These are phyloP conservation scores for Nematodospora anomalae DNA, from an alignment of 1,139 yeast species.

Conservation along the genomic window DNA sequence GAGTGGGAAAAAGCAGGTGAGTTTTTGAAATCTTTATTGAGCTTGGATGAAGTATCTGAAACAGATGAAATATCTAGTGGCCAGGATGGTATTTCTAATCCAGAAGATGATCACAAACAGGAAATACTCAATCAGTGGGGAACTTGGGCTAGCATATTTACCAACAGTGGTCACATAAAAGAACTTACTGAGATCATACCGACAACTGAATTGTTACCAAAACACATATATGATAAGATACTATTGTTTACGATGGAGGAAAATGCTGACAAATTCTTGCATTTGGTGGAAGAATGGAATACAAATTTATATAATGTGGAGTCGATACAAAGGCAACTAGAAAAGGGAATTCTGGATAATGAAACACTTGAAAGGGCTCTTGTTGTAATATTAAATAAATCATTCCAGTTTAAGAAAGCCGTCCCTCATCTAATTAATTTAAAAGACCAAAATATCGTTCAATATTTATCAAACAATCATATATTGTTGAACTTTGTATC, in stretches of 20 bases:
- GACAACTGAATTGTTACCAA: conserved; percentile 33
- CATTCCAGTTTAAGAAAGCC: conserved; percentile 62
- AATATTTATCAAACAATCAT: conserved; percentile 61
- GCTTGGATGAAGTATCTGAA: not conserved
- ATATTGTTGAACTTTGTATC: conserved; percentile 51
- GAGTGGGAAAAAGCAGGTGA: conserved; percentile 59
- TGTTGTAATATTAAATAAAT: conserved; percentile 55
- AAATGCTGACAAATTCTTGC: conserved; percentile 33
- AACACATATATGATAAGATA: conserved; percentile 50
- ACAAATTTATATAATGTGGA: conserved; percentile 51
- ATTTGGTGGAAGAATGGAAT: conserved; percentile 59
- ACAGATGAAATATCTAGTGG: conserved; percentile 33
- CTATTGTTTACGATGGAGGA: conserved; percentile 50
- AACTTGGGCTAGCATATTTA: conserved; percentile 57
- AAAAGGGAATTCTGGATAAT: conserved; percentile 35
- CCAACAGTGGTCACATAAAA: conserved; percentile 47
- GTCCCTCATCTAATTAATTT: conserved; percentile 59
- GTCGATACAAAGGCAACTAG: conserved; percentile 47
- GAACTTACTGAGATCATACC: conserved; percentile 59
- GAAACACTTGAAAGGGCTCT: conserved; percentile 46
- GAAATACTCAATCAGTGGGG: conserved; percentile 61
- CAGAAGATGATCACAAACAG: conserved; percentile 29
- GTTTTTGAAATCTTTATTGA: conserved; percentile 46
- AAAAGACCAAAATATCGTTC: conserved; percentile 55
- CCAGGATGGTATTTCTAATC: conserved; percentile 17